A percentile compares a stretch with the other conserved stretches of the same genome.
Conservation (phyloP, 106 monocot genomes). For the Allium fistulosum region DNA sequence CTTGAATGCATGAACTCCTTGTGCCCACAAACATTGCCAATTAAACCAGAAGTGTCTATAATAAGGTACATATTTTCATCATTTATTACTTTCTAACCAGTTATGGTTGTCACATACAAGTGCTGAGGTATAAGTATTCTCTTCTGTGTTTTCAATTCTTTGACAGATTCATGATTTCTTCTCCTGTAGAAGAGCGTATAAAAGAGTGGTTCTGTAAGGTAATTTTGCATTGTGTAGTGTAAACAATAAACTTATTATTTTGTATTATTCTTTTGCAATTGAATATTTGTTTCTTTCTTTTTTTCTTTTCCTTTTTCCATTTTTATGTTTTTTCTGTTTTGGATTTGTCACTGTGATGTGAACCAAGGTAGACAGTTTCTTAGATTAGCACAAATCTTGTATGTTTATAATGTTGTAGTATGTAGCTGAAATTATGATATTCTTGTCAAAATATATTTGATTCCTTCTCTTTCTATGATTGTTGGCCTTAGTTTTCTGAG, state of each 20-base stretch:
- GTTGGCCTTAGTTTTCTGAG: too few species aligned
- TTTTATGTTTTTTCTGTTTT: background rate
- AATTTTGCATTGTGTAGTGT: background rate
- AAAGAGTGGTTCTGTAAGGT: slow-evolving; percentile 65
- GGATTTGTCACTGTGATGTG: too few species aligned
- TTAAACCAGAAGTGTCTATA: background rate
- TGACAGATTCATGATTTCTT: slow-evolving; percentile 32
- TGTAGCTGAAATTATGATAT: too few species aligned
- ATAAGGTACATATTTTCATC: background rate
- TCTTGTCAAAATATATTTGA: too few species aligned
- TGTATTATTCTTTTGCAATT: background rate
- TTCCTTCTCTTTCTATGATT: too few species aligned
- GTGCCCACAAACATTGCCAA: background rate
- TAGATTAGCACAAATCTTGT: too few species aligned
- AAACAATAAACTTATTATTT: background rate
- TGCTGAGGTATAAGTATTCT: background rate
- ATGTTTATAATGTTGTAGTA: too few species aligned
- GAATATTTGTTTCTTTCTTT: background rate
- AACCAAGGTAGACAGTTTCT: too few species aligned
- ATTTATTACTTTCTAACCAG: background rate
- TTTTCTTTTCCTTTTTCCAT: background rate
- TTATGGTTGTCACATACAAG: background rate
- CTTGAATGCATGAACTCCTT: slow-evolving; percentile 4
- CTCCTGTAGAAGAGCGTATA: slow-evolving; percentile 59
- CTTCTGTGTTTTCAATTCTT: background rate